Percentiles rank a stretch among this genome's conserved stretches.
These are phyloP conservation scores for Rhynchospora pubera DNA, from an alignment of 176 grass and related monocot species.

Conservation along the genomic window DNA sequence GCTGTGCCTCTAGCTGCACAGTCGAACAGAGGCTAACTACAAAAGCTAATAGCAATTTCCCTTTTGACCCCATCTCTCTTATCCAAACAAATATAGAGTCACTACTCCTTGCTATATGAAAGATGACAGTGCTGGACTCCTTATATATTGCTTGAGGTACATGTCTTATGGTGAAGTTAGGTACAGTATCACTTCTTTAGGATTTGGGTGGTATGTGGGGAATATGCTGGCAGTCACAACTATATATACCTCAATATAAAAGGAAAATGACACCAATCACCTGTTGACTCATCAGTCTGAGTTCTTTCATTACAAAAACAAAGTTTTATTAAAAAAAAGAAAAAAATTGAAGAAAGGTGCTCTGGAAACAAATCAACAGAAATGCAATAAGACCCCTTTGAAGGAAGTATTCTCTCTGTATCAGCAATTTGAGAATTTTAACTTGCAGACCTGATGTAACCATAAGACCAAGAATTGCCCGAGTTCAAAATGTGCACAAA, in stretches of 20 bases:
- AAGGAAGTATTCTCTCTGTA: neutral
- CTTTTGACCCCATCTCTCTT: neutral
- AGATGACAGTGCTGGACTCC: neutral
- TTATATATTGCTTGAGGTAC: neutral
- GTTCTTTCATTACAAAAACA: neutral
- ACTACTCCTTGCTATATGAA: neutral
- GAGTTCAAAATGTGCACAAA: neutral
- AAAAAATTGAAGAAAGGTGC: neutral
- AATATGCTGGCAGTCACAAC: neutral
- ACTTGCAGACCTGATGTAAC: neutral
- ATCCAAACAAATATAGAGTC: neutral
- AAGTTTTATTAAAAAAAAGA: neutral
- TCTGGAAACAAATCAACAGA: neutral
- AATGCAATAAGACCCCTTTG: neutral
- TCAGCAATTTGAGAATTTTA: neutral
- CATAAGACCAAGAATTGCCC: neutral
- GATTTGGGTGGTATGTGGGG: neutral
- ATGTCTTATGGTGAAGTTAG: constrained; percentile 2
- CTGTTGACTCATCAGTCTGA: neutral
- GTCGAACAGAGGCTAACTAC: neutral
- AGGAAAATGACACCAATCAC: neutral
- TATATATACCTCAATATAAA: neutral
- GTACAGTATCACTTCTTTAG: neutral
- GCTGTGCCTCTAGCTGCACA: constrained; percentile 12
- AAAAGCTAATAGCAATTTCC: neutral